A percentile compares a stretch with the other conserved stretches of the same genome.
phyloP scores from a whole-genome alignment of 441 rosid species.

The Adansonia grandidieri region DNA sequence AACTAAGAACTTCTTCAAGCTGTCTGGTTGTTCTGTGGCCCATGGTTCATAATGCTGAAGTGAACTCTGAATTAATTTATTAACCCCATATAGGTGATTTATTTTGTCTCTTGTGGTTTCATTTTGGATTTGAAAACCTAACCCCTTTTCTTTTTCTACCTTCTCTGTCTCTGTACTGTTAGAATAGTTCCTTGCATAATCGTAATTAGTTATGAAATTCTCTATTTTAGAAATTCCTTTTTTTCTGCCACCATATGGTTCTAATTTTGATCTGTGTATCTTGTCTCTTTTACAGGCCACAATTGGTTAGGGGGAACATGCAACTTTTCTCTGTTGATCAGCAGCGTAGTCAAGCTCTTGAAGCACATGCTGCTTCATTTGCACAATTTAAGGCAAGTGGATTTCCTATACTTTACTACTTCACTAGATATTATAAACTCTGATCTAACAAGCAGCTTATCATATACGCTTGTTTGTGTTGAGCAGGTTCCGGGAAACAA shows the following conservation, averaged over 20 bases:
- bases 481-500: slow-evolving; percentile 92
- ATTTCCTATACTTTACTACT: slow-evolving; percentile 14
- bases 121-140: not conserved
- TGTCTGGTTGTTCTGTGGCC: not conserved
- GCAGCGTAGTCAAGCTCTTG: slow-evolving; percentile 99
- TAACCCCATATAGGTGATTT: not conserved
- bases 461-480: slow-evolving; percentile 13
- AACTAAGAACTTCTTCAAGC: not conserved
- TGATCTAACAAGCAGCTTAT: not conserved
- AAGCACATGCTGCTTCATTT: slow-evolving; percentile 99
- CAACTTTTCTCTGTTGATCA: slow-evolving; percentile 98
- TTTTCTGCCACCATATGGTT: not conserved
- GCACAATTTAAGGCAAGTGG: slow-evolving; percentile 79
- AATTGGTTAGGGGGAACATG: slow-evolving; percentile 97
- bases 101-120: not conserved
- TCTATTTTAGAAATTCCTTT: not conserved
- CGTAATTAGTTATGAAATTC: not conserved
- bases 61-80: not conserved
- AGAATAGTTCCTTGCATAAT: not conserved
- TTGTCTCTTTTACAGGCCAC: slow-evolving; percentile 62
- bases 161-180: not conserved
- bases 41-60: not conserved
- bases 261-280: not conserved
- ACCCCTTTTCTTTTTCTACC: not conserved
- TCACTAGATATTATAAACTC: not conserved